phyloP scores from a whole-genome alignment of 2,329 filamentous ascomycete species.

The Alternaria viburni region DNA sequence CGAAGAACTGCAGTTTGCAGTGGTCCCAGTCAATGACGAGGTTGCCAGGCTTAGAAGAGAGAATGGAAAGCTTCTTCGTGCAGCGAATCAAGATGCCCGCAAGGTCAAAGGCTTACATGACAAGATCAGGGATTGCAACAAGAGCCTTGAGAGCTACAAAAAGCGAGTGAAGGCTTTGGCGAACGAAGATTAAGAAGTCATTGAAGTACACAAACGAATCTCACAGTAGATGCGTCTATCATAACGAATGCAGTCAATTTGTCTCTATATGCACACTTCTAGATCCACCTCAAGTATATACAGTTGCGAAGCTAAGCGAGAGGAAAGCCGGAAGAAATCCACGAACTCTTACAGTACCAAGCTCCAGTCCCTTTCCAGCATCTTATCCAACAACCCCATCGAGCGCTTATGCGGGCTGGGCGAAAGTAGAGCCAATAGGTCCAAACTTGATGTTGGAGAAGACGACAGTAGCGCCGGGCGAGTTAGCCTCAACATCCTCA shows the following conservation, averaged over 20 bases:
- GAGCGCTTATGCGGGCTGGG: constrained; percentile 35
- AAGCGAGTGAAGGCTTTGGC: background rate
- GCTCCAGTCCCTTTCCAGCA: background rate
- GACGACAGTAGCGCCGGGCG: constrained; percentile 42
- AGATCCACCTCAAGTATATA: constrained; percentile 18
- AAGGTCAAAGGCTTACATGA: too few relatives aligned
- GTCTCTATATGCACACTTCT: constrained; percentile 18
- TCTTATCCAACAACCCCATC: background rate
- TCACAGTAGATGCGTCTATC: background rate
- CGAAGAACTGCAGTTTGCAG: too few relatives aligned
- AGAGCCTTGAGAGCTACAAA: background rate
- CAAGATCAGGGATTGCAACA: background rate
- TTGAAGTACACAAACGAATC: rapidly evolving
- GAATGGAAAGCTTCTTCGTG: too few relatives aligned
- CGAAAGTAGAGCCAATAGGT: constrained; percentile 49
- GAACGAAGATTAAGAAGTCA: background rate
- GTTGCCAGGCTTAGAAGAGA: too few relatives aligned
- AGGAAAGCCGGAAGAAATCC: constrained; percentile 1
- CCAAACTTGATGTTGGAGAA: constrained; percentile 52
- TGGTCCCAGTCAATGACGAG: too few relatives aligned
- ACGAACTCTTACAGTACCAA: background rate
- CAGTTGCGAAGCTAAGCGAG: constrained; percentile 13
- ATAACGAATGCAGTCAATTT: constrained; percentile 10
- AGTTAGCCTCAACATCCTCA: constrained; percentile 45
- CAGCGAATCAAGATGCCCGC: rapidly evolving